These are phyloP conservation scores for Lachnellula cervina DNA, from an alignment of 2,329 filamentous ascomycete species.

Conservation along the genomic window DNA sequence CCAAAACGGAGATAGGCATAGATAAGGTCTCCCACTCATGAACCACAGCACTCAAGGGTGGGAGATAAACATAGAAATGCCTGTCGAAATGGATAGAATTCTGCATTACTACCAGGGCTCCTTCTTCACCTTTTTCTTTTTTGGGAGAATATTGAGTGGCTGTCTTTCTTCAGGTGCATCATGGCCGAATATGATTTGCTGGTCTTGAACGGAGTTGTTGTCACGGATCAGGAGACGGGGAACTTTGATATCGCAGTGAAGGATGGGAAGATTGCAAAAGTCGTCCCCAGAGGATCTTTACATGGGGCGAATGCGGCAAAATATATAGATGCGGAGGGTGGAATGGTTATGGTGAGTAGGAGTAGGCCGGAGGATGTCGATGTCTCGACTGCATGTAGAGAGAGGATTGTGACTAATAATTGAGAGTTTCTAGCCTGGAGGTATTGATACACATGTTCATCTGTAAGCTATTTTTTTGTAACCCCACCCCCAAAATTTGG, in stretches of 20 bases:
- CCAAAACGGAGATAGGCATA: neutral
- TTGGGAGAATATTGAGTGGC: neutral
- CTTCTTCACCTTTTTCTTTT: neutral
- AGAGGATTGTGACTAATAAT: neutral
- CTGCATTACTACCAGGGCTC: neutral
- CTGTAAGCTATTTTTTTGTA: constrained; percentile 24
- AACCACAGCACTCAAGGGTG: neutral
- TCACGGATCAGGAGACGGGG: constrained; percentile 35
- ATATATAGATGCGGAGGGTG: constrained; percentile 38
- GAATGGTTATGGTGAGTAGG: constrained; percentile 38
- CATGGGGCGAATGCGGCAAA: constrained; percentile 27
- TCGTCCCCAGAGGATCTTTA: constrained; percentile 32
- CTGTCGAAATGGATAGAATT: neutral
- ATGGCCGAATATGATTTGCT: constrained; percentile 34
- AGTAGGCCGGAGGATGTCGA: no score
- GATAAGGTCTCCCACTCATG: constrained; percentile 2
- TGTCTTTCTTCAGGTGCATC: neutral
- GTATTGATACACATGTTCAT: constrained; percentile 44
- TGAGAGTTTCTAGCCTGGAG: constrained; percentile 30
- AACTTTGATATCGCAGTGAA: constrained; percentile 41
- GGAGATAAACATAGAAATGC: neutral
- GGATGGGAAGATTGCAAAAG: constrained; percentile 36
- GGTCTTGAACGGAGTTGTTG: constrained; percentile 39
- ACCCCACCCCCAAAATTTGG: no score
- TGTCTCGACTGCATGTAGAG: no score